Evolutionary conservation across 2,329 filamentous ascomycete genomes (phyloP).

Genomic region (Pleomassaria siparia): DNA sequence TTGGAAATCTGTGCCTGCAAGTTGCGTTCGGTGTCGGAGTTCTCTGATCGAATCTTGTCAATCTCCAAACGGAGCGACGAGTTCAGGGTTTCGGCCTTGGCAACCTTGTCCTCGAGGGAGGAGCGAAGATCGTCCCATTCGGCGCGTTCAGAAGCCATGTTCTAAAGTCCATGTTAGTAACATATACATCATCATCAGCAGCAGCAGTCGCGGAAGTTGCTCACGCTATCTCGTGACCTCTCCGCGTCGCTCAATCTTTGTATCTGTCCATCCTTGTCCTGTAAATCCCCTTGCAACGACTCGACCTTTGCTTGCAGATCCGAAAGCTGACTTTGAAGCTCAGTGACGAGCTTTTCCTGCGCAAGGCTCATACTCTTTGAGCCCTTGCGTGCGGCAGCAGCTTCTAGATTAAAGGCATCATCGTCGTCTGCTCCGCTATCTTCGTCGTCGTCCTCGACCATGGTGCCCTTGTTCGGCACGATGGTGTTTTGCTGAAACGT

Average conservation of each 20-base stretch:
- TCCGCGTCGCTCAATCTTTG: slow-evolving; percentile 61
- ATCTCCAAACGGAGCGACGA: slow-evolving; percentile 78
- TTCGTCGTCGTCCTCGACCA: slow-evolving; percentile 88
- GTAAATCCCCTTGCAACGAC: slow-evolving; percentile 68
- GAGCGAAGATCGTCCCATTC: slow-evolving; percentile 68
- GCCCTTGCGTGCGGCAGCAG: slow-evolving; percentile 42
- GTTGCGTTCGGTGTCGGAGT: slow-evolving; percentile 63
- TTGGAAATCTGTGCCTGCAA: slow-evolving; percentile 66
- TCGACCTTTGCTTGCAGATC: slow-evolving; percentile 75
- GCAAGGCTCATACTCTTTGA: slow-evolving; percentile 36
- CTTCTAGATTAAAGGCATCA: slow-evolving; percentile 63
- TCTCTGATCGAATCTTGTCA: slow-evolving; percentile 69
- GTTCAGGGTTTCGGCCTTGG: slow-evolving; percentile 75
- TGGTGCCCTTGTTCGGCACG: slow-evolving; percentile 94
- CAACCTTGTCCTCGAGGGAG: slow-evolving; percentile 71
- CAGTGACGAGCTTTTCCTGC: slow-evolving; percentile 58
- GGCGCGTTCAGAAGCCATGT: slow-evolving; percentile 64
- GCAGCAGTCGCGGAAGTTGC: slow-evolving; percentile 8
- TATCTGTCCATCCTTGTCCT: slow-evolving; percentile 72
- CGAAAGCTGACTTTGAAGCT: slow-evolving; percentile 77
- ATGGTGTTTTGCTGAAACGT: slow-evolving; percentile 95
- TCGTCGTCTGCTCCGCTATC: slow-evolving; percentile 58
- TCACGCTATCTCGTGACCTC: slow-evolving; percentile 51
- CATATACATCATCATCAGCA: background rate
- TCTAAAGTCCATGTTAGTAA: slow-evolving; percentile 29